phyloP scores from a whole-genome alignment of 257 asterid genomes.

The Osmanthus fragrans region DNA sequence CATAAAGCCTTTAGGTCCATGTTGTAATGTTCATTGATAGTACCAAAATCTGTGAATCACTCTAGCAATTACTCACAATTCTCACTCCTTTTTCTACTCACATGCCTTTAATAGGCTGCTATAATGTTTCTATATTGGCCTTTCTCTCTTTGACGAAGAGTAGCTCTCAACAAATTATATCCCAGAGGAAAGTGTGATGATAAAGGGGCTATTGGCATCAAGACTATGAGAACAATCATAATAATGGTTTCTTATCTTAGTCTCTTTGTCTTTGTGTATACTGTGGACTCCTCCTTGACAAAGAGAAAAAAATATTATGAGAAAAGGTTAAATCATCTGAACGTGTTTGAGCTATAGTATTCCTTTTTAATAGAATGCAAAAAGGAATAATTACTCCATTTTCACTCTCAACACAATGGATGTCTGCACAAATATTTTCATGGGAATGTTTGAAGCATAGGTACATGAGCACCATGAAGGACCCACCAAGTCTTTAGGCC shows the following conservation, averaged over 20 bases:
- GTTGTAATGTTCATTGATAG: neutral
- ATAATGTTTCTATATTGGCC: too few species aligned
- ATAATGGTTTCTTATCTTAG: neutral
- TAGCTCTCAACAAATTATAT: neutral
- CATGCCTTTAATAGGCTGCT: neutral
- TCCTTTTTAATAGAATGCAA: neutral
- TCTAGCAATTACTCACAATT: neutral
- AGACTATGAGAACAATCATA: neutral
- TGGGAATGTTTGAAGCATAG: neutral
- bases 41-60: neutral
- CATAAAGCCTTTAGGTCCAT: neutral
- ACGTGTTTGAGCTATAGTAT: neutral
- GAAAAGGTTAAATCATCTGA: neutral
- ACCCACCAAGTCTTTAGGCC: neutral
- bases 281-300: neutral
- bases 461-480: neutral
- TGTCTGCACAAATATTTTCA: too few species aligned
- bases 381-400: neutral
- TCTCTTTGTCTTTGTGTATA: neutral
- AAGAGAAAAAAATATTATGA: neutral
- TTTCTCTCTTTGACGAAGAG: neutral
- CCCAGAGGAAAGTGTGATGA: neutral
- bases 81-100: neutral
- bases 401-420: neutral
- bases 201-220: neutral